Conservation (phyloP, 2,329 filamentous ascomycete species). For the Botrytis fragariae region DNA sequence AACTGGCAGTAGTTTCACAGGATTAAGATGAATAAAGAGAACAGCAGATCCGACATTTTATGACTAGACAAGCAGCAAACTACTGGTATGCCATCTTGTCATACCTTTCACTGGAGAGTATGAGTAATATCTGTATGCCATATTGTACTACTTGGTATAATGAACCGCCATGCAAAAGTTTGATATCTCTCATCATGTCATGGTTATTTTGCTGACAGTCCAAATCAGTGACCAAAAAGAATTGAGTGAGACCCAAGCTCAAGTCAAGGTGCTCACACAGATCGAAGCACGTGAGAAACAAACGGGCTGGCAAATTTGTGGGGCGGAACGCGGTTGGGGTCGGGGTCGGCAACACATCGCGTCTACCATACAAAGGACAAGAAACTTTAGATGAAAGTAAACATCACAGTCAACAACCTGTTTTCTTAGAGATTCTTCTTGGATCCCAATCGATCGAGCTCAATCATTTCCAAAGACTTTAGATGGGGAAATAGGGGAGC, state of each 20-base stretch:
- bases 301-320: neutral
- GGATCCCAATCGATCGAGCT: neutral
- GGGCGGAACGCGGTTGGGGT: neutral
- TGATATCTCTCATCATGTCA: neutral
- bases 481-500: neutral
- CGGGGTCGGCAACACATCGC: slow-evolving; percentile 10
- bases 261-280: neutral
- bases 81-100: neutral
- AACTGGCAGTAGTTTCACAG: neutral
- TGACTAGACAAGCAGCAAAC: slow-evolving; percentile 9
- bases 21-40: neutral
- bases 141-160: neutral
- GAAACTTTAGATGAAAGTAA: slow-evolving; percentile 10
- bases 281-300: neutral
- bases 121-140: slow-evolving; percentile 1
- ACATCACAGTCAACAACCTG: neutral
- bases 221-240: neutral
- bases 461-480: neutral
- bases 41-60: neutral
- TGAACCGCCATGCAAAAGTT: neutral
- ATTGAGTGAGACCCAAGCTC: neutral
- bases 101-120: neutral
- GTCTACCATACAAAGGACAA: slow-evolving; percentile 7
- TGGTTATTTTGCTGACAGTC: neutral
- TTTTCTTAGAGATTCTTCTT: neutral